phyloP scores from a whole-genome alignment of 495 filamentous ascomycete species.

The Talaromyces proteolyticus region DNA sequence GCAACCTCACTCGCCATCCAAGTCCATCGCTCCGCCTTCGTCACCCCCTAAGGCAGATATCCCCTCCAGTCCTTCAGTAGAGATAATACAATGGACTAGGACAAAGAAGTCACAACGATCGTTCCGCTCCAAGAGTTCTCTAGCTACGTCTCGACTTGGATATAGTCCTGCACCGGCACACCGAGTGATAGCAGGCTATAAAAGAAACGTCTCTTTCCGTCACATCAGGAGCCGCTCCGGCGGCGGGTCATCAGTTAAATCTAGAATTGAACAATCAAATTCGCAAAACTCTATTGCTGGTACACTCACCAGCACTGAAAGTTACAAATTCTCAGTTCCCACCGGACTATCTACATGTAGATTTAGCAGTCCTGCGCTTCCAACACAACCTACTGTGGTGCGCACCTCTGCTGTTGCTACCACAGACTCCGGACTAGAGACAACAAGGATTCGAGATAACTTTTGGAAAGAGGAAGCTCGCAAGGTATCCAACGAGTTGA shows the following conservation, averaged over 20 bases:
- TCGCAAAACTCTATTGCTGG: background rate
- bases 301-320: background rate
- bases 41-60: slow-evolving; percentile 6
- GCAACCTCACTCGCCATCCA: too few species aligned
- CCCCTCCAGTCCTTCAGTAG: slow-evolving; percentile 23
- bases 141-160: slow-evolving; percentile 54
- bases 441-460: slow-evolving; percentile 31
- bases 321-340: background rate
- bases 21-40: slow-evolving; percentile 10
- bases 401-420: slow-evolving; percentile 12
- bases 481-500: slow-evolving; percentile 61
- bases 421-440: slow-evolving; percentile 12
- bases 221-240: slow-evolving; percentile 45
- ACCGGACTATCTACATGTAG: background rate
- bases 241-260: slow-evolving; percentile 23
- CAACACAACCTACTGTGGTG: slow-evolving; percentile 34
- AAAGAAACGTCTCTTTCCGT: slow-evolving; percentile 76
- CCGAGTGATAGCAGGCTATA: slow-evolving; percentile 53
- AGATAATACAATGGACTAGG: slow-evolving; percentile 16
- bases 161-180: slow-evolving; percentile 41
- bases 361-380: slow-evolving; percentile 29
- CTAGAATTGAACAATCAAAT: slow-evolving; percentile 8
- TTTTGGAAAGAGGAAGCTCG: slow-evolving; percentile 57
- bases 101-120: slow-evolving; percentile 32
- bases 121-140: slow-evolving; percentile 28